Base-by-base conservation (phyloP, 768 basidiomycete species). In the Tephrocybe sp. region DNA sequence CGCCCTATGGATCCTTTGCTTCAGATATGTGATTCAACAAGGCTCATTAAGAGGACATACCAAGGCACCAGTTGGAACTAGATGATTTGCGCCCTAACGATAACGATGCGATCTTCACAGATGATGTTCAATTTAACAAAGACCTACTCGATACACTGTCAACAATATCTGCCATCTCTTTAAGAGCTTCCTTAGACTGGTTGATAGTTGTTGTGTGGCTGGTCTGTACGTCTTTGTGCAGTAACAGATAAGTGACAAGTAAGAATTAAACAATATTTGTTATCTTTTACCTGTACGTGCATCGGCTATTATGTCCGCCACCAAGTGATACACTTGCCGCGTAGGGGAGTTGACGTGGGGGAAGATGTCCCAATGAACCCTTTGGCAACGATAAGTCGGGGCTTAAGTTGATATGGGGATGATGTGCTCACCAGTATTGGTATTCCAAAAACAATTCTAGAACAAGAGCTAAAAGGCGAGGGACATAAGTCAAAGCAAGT, bases 341-440 rank as follows among this genome's bases (percentile, higher is more conserved):
- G 49, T 38, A 11, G 36, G 19, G 5, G 22, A 12, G 16, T 32
- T 35, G 12, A 47, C 32, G 6, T 47, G 24, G 4, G 51, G 51
- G 25, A 52, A 52, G 21, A 52, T 12, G 13, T 46, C 44, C 51
- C 37, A 52, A 47, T 52, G 51, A 7, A 0, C 25, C 51, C 48
- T 49, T n/a, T 18, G 15, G n/a, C n/a, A n/a, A n/a, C n/a, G n/a
- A 18, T 4, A 34, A 1, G 25, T 7, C 35, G 18, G 21, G 36
- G n/a, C 9, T 19, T 19, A 12, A 19, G 15, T 25, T 13, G 7
- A 18, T n/a, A 12, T 1, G 39, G 28, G 6, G 2, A 22, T 8
- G 31, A 11, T 13, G 1, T 32, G 21, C 39, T 34, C 21, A 46
- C 51, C 51, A 52, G 22, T 52, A 52, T 37, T 52, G 19, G 18